Conservation (phyloP, 1,284 basidiomycete genomes). For the Ustanciosporium gigantosporum region DNA sequence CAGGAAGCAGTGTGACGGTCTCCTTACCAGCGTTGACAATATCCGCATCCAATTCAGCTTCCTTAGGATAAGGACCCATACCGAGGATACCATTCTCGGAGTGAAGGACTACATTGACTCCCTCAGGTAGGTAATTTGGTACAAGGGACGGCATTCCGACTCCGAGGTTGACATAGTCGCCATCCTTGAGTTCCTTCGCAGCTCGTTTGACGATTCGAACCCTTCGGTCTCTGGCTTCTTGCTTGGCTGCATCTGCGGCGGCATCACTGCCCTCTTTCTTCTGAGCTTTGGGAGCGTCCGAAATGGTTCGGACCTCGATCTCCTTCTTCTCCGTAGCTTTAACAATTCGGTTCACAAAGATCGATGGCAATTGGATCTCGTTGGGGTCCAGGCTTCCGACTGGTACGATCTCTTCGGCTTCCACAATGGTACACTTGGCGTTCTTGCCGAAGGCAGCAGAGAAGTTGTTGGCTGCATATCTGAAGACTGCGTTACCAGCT, state of each 20-base stretch:
- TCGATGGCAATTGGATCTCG: conserved; percentile 52
- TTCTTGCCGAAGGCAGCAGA: conserved; percentile 55
- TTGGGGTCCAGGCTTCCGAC: conserved; percentile 46
- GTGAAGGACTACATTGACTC: conserved; percentile 53
- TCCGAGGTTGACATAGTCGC: conserved; percentile 58
- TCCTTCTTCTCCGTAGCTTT: conserved; percentile 39
- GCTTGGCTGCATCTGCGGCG: conserved; percentile 18
- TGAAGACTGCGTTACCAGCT: conserved; percentile 63
- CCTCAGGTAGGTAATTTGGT: conserved; percentile 53
- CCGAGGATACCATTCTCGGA: conserved; percentile 58
- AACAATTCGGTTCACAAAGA: conserved; percentile 56
- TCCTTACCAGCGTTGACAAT: conserved; percentile 81
- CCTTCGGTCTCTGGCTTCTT: conserved; percentile 31
- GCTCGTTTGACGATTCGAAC: conserved; percentile 48
- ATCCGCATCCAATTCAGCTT: conserved; percentile 53
- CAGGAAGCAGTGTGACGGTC: conserved; percentile 76
- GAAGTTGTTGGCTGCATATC: conserved; percentile 58
- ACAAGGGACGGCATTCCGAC: conserved; percentile 57
- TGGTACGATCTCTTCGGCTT: conserved; percentile 57
- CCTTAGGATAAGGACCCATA: conserved; percentile 55
- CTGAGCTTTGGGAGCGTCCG: conserved; percentile 29
- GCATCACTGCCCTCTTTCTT: not conserved
- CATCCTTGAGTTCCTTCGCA: conserved; percentile 52
- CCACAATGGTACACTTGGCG: conserved; percentile 55
- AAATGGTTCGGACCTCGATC: conserved; percentile 50